Base-by-base conservation (phyloP, 2,329 filamentous ascomycete genomes). In the Iodosphaeria phyllophila region DNA sequence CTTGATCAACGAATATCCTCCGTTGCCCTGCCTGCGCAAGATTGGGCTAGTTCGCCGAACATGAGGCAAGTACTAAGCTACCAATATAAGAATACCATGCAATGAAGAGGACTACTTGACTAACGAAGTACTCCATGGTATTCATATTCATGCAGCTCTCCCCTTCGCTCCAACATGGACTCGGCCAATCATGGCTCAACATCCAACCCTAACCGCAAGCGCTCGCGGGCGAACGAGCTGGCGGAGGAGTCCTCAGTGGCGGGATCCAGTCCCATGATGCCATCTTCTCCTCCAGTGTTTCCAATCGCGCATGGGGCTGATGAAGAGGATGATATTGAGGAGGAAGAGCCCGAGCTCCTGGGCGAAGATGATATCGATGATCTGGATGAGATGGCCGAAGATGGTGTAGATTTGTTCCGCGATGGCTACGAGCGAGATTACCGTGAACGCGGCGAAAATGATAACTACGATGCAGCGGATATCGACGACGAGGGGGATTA, bases 401-500 rank as follows among this genome's bases (percentile, higher is more conserved):
- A 84, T 27, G 74, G 78, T 28, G 67, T 89, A 32, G 76, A 84
- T 40, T 58, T 79, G 18, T 86, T 86, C 44, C 72, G 66, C 20
- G 68, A 76, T 32, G 73, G 74, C 15, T 76, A 74, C 36, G 71
- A 77, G 42, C 63, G 61, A 25, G 78, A 84, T 39, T 80, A 82
- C 48, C 56, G 58, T 37, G 56, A 70, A 11, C 64, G 73, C 28
- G 64, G 73, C 29, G 62, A 68, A 19, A 64, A 74, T 32, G 77
- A 84, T 33, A 41, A 46, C 20, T 91, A 91, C 43, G 72, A 75
- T 33, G 67, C 58, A 11, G 60, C 66, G 23, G 77, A 73, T 34
- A 60, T 89, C 30, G 80, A 91, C 36, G 79, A 89, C 34, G 74
- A 80, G 17, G 72, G 61, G 26, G 71, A 86, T 4, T 84, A 73